phyloP scores from a whole-genome alignment of 257 asterid genomes.

The Primulina eburnea region DNA sequence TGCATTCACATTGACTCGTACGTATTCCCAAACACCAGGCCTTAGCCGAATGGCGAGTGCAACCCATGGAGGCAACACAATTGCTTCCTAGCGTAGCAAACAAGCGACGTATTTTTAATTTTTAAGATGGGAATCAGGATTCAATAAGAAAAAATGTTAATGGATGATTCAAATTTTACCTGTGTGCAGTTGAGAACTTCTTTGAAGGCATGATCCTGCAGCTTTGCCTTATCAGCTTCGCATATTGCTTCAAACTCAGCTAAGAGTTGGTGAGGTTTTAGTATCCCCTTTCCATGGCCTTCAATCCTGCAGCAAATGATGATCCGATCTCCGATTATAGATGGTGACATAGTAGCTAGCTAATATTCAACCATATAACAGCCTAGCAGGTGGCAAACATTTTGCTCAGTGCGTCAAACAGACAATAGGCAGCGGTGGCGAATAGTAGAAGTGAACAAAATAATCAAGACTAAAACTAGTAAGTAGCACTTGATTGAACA shows the following conservation, averaged over 20 bases:
- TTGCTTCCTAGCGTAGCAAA: constrained; percentile 59
- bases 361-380: too few relatives aligned
- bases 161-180: constrained; percentile 29
- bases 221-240: constrained; percentile 45
- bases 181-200: constrained; percentile 76
- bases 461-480: too few relatives aligned
- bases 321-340: neutral
- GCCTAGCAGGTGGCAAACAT: neutral
- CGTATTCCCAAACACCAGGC: constrained; percentile 94
- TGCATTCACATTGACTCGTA: constrained; percentile 68
- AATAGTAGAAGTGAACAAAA: neutral
- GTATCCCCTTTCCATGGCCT: constrained; percentile 80
- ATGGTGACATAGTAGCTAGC: neutral
- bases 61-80: constrained; percentile 89
- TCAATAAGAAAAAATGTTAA: neutral
- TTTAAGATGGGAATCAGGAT: neutral
- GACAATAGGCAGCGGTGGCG: too few relatives aligned
- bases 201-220: constrained; percentile 68
- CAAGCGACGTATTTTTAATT: neutral
- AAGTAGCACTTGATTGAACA: neutral
- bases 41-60: constrained; percentile 90
- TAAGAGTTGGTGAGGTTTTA: constrained; percentile 79
- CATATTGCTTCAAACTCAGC: constrained; percentile 70
- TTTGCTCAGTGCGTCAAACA: too few relatives aligned
- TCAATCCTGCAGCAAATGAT: constrained; percentile 49